Conservation (phyloP, 2,329 filamentous ascomycete species). For the Fusarium lyarnte region DNA sequence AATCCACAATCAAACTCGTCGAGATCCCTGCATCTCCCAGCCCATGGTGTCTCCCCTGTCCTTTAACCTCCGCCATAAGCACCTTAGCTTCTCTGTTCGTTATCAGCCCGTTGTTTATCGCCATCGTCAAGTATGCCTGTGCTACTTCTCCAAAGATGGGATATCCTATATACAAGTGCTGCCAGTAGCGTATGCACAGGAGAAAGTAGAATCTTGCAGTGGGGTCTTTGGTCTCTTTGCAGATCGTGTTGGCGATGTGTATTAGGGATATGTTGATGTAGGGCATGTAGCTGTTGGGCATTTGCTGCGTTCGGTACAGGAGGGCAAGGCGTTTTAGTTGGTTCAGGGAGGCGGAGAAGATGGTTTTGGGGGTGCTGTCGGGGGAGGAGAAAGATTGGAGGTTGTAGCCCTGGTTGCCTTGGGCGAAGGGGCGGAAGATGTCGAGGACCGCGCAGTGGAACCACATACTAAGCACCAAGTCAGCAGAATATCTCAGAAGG, state of each 20-base stretch:
- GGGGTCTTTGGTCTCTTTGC: not conserved
- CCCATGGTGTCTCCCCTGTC: not conserved
- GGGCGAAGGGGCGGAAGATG: not conserved
- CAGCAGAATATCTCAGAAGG: rapidly evolving
- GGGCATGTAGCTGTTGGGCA: not conserved
- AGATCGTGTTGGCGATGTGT: conserved; percentile 6
- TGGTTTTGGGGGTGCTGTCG: not conserved
- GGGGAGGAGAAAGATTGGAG: not conserved
- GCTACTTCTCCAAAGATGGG: not conserved
- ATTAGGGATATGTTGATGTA: conserved; percentile 3
- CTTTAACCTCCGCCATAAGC: not conserved
- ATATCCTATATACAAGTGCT: not conserved
- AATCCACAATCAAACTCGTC: conserved; percentile 3
- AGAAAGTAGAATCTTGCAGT: not conserved
- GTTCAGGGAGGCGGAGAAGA: not conserved
- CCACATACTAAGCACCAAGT: not conserved
- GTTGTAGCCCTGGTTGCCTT: not conserved
- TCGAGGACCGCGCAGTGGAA: not conserved
- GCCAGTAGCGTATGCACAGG: not conserved
- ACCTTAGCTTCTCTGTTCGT: not conserved
- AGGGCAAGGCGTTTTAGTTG: not conserved
- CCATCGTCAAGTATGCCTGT: not conserved
- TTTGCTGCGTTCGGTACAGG: not conserved
- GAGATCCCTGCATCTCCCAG: not conserved
- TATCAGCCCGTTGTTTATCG: not conserved